Conservation (phyloP, 257 asterid genomes). For the Oldenlandia corymbosa region DNA sequence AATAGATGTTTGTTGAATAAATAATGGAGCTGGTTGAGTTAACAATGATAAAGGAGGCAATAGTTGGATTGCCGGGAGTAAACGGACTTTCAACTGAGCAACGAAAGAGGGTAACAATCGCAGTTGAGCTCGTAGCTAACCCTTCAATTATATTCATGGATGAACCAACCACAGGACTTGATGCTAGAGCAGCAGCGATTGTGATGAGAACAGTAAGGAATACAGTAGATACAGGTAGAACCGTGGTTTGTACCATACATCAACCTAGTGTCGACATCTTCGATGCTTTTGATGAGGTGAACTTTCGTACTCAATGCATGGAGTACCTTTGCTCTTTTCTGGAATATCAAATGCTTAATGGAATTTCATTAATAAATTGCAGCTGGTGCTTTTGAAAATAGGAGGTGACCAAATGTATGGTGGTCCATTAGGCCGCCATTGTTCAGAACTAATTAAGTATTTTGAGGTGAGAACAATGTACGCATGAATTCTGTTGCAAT, state of each 20-base stretch:
- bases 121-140: constrained; percentile 86
- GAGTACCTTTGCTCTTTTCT: neutral
- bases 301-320: neutral
- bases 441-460: constrained; percentile 55
- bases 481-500: neutral
- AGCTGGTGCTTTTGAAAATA: constrained; percentile 66
- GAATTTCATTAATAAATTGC: constrained; percentile 13
- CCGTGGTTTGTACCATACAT: constrained; percentile 89
- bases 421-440: constrained; percentile 68
- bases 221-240: constrained; percentile 85
- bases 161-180: constrained; percentile 92
- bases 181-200: constrained; percentile 89
- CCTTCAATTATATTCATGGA: constrained; percentile 92
- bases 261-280: constrained; percentile 90
- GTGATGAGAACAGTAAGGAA: constrained; percentile 93
- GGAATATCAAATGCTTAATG: neutral
- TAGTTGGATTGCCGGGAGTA: constrained; percentile 44
- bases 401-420: constrained; percentile 79
- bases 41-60: constrained; percentile 43
- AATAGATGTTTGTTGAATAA: constrained; percentile 75
- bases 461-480: constrained; percentile 45
- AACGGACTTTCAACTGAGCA: constrained; percentile 86
- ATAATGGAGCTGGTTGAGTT: constrained; percentile 80
- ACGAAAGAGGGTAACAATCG: constrained; percentile 75
- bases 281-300: constrained; percentile 86